A percentile compares a stretch with the other conserved stretches of the same genome.
Conservation (phyloP, 2,329 filamentous ascomycete species). For the Monilinia fructigena region DNA sequence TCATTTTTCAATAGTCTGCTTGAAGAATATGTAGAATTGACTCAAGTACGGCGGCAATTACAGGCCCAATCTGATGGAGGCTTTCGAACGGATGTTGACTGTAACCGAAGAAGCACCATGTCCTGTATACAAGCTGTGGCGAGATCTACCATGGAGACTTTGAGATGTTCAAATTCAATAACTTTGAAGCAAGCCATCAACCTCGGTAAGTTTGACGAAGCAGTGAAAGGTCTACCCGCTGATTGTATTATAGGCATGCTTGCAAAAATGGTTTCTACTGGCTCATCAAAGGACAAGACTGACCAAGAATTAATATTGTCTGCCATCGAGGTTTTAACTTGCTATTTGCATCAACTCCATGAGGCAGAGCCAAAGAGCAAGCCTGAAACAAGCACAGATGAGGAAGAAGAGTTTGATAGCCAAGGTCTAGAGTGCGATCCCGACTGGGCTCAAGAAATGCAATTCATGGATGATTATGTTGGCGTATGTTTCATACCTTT, state of each 20-base stretch:
- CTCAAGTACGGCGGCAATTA: slow-evolving; percentile 26
- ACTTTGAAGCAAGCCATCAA: slow-evolving; percentile 32
- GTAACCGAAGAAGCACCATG: slow-evolving; percentile 31
- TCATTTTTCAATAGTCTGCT: slow-evolving; percentile 57
- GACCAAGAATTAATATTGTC: slow-evolving; percentile 17
- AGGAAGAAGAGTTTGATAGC: slow-evolving; percentile 33
- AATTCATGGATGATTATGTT: slow-evolving; percentile 32
- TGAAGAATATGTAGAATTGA: slow-evolving; percentile 50
- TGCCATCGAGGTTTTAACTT: slow-evolving; percentile 12
- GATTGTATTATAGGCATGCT: slow-evolving; percentile 21
- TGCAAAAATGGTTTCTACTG: slow-evolving; percentile 18
- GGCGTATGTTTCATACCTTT: slow-evolving; percentile 25
- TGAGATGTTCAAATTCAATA: slow-evolving; percentile 27
- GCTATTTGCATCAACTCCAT: slow-evolving; percentile 1
- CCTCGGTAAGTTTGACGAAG: slow-evolving; percentile 27
- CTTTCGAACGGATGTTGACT: slow-evolving; percentile 25
- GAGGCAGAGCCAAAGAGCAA: slow-evolving; percentile 1
- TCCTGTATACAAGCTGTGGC: slow-evolving; percentile 27
- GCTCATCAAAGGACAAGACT: slow-evolving; percentile 19
- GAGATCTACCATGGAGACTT: slow-evolving; percentile 25
- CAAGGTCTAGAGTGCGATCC: slow-evolving; percentile 31
- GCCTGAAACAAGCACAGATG: slow-evolving; percentile 27
- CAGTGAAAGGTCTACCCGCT: background rate
- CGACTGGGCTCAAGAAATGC: slow-evolving; percentile 28
- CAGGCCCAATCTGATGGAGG: slow-evolving; percentile 23